Conservation (phyloP, 768 basidiomycete genomes). For the Leucocoprinus birnbaumii region DNA sequence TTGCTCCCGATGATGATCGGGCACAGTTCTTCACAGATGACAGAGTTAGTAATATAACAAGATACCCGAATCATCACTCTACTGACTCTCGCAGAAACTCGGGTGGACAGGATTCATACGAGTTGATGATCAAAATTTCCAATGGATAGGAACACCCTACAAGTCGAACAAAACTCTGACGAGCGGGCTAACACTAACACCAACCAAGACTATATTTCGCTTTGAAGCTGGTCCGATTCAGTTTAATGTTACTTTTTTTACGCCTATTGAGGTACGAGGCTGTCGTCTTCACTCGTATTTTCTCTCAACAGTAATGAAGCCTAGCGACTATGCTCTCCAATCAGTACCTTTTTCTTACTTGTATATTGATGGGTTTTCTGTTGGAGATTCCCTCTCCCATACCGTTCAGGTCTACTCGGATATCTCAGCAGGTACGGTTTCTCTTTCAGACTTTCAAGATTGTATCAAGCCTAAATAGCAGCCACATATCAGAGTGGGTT, state of each 20-base stretch:
- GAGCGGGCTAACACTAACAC: slow-evolving; percentile 39
- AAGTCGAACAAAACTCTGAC: slow-evolving; percentile 14
- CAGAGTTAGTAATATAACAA: background rate
- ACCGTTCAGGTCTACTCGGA: slow-evolving; percentile 44
- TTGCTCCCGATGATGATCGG: background rate
- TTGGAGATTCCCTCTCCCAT: slow-evolving; percentile 34
- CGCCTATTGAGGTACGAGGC: slow-evolving; percentile 48
- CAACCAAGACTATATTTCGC: slow-evolving; percentile 50
- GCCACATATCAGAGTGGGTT: slow-evolving; percentile 29
- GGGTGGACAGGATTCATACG: slow-evolving; percentile 49
- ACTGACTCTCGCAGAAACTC: slow-evolving; percentile 27
- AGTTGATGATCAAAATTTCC: slow-evolving; percentile 42
- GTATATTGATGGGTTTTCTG: slow-evolving; percentile 27
- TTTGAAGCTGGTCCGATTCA: slow-evolving; percentile 48
- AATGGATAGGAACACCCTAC: slow-evolving; percentile 24
- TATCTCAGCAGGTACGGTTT: slow-evolving; percentile 36
- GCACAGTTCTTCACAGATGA: background rate
- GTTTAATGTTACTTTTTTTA: slow-evolving; percentile 48
- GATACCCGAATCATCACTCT: background rate
- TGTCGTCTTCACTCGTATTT: background rate
- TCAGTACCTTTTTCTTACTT: slow-evolving; percentile 53
- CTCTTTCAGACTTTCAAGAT: background rate
- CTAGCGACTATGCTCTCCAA: slow-evolving; percentile 42
- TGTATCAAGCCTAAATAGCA: no score
- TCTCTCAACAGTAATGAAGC: slow-evolving; percentile 28